Percentiles rank a stretch among this genome's conserved stretches.
Conservation (phyloP, 208 protist genomes). For the Leishmania braziliensis region DNA sequence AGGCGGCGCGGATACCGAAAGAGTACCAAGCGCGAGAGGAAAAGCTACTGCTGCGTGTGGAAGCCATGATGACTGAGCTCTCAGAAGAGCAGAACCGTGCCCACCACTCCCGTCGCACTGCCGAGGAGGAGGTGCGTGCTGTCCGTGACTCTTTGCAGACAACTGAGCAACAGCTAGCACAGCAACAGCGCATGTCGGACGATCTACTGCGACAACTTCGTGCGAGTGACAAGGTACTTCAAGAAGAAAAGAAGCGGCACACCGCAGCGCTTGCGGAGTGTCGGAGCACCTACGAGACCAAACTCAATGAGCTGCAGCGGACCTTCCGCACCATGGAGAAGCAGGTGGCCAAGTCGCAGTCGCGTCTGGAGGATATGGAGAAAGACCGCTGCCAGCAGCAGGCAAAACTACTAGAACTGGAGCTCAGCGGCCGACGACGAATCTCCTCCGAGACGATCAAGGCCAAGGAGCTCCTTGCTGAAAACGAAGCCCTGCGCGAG, state of each 20-base stretch:
- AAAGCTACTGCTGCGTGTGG: conserved; percentile 24
- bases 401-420: conserved; percentile 33
- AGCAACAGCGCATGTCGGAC: conserved; percentile 32
- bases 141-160: conserved; percentile 23
- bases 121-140: conserved; percentile 27
- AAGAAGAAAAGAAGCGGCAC: conserved; percentile 21
- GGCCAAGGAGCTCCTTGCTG: conserved; percentile 18
- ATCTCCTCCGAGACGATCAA: conserved; percentile 23
- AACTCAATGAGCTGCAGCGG: conserved; percentile 27
- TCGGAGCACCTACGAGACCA: conserved; percentile 31
- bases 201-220: conserved; percentile 28
- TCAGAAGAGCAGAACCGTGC: conserved; percentile 24
- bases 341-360: conserved; percentile 29
- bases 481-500: conserved; percentile 50
- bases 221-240: conserved; percentile 21
- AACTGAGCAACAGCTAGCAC: conserved; percentile 25
- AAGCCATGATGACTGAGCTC: conserved; percentile 31
- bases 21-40: conserved; percentile 32
- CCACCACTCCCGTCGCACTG: conserved; percentile 6
- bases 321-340: conserved; percentile 31
- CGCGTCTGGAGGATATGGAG: conserved; percentile 36
- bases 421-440: conserved; percentile 24
- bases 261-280: conserved; percentile 30
- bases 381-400: conserved; percentile 30
- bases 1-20: conserved; percentile 19